These are phyloP conservation scores for Candida ponderosae DNA, from an alignment of 805 yeast species.

Conservation along the genomic window DNA sequence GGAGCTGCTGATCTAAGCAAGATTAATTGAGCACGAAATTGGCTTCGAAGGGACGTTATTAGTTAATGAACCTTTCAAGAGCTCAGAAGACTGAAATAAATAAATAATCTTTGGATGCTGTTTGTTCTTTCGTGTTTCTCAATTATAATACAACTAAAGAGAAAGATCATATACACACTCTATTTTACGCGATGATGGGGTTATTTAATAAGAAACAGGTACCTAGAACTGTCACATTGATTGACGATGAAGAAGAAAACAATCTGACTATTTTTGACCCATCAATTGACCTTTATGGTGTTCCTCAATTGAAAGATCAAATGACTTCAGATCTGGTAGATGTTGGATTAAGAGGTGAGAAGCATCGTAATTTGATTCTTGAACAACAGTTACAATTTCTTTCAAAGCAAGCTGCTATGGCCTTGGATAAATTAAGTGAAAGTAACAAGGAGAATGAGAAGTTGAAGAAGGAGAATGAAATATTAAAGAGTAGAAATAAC, in stretches of 20 bases:
- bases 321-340: slow-evolving; percentile 4
- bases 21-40: too few relatives aligned
- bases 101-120: too few relatives aligned
- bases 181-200: too few relatives aligned
- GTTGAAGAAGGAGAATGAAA: slow-evolving; percentile 11
- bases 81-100: too few relatives aligned
- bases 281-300: not conserved
- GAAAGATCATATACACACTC: too few relatives aligned
- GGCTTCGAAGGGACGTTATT: too few relatives aligned
- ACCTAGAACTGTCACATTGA: not conserved
- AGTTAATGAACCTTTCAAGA: too few relatives aligned
- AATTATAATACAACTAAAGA: too few relatives aligned
- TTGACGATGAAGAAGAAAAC: not conserved
- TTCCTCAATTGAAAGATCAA: not conserved
- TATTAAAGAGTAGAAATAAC: slow-evolving; percentile 4
- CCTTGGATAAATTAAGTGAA: slow-evolving; percentile 18
- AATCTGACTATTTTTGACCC: slow-evolving; percentile 4
- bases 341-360: slow-evolving; percentile 17
- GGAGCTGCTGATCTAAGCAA: too few relatives aligned
- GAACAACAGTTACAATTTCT: slow-evolving; percentile 19
- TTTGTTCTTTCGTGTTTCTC: too few relatives aligned
- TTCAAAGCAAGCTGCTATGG: slow-evolving; percentile 18
- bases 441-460: slow-evolving; percentile 11
- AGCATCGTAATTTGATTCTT: slow-evolving; percentile 17
- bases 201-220: too few relatives aligned